A percentile compares a stretch with the other conserved stretches of the same genome.
Evolutionary conservation across 495 filamentous ascomycete genomes (phyloP).

Genomic region (Penicillium canariense): DNA sequence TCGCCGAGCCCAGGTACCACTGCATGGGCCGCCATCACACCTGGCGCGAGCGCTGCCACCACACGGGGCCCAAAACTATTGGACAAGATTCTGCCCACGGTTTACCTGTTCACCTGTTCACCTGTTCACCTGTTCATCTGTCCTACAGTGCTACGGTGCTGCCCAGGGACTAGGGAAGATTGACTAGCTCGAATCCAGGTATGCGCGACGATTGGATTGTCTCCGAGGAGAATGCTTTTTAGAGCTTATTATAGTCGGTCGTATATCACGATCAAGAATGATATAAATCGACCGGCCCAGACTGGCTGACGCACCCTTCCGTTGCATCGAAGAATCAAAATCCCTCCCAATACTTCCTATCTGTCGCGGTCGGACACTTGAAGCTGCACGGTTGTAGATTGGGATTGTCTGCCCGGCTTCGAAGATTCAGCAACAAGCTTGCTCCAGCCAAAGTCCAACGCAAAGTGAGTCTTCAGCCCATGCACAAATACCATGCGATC

Average conservation of each 20-base stretch:
- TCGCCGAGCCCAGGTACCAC: conserved; percentile 11
- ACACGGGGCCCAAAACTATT: background rate
- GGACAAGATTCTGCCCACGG: background rate
- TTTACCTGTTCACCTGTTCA: too few relatives aligned
- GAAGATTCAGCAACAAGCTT: background rate
- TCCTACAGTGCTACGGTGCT: background rate
- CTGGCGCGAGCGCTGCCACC: background rate
- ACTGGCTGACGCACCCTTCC: background rate
- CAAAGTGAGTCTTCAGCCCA: background rate
- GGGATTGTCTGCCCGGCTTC: background rate
- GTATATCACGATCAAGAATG: too few relatives aligned
- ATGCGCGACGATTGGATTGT: background rate
- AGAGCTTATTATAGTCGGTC: background rate
- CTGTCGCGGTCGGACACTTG: background rate
- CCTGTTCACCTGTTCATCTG: too few relatives aligned
- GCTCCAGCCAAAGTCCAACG: background rate
- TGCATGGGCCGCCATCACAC: conserved; percentile 5
- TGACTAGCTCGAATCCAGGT: background rate
- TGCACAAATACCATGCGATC: background rate
- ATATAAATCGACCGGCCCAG: background rate
- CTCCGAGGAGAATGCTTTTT: background rate
- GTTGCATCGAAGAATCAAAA: background rate
- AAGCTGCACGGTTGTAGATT: background rate
- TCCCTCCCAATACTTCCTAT: background rate
- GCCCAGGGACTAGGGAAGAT: background rate